Base-by-base conservation (phyloP, 1,284 basidiomycete genomes). In the Kwoniella shivajii region DNA sequence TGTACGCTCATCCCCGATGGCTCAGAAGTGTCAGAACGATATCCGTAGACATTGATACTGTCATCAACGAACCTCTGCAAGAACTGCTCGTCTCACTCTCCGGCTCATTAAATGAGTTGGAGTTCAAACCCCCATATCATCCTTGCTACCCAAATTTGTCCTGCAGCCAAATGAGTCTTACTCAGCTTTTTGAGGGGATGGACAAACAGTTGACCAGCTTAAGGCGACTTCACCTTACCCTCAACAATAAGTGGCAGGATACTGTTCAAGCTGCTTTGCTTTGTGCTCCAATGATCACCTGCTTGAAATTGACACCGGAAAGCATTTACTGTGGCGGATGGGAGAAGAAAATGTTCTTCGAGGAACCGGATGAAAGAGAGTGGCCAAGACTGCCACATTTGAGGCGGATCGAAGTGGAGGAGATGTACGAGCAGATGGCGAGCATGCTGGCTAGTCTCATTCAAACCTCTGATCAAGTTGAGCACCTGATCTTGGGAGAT, bases 311-410 rank as follows among this genome's bases (percentile, higher is more conserved):
- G 20, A 53, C 14, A n/a, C 48, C 48, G 4, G 41, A 38, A 4
- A 38, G 31, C 31, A 24, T 34, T 2, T 29, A 50, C 29, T 18
- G 39, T 16, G 46, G 46, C 22, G 54, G 47, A 11, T 56, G 54
- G 54, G 38, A 26, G 13, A 13, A 33, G 9, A 27, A 45, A 13
- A 38, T 41, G 4, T 16, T 20, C 6, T 50, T 44, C 36, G 47
- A 37, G 5, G 4, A 18, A 3, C 33, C 31, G 4, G 42, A 39
- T 34, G 48, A 20, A 7, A 29, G 41, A 29, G 13, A 3, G 2
- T 57, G 57, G 54, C 53, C 52, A 13, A 24, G n/a, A 3, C 41
- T 63, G 16, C 37, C 24, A 9, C 26, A 34, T 16, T 41, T 63
- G 10, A 30, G 39, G 29, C 24, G 37, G 13, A 26, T 63, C 5